A percentile compares a stretch with the other conserved stretches of the same genome.
phyloP scores from a whole-genome alignment of 2,329 filamentous ascomycete genomes.

The Thyridium curvatum region DNA sequence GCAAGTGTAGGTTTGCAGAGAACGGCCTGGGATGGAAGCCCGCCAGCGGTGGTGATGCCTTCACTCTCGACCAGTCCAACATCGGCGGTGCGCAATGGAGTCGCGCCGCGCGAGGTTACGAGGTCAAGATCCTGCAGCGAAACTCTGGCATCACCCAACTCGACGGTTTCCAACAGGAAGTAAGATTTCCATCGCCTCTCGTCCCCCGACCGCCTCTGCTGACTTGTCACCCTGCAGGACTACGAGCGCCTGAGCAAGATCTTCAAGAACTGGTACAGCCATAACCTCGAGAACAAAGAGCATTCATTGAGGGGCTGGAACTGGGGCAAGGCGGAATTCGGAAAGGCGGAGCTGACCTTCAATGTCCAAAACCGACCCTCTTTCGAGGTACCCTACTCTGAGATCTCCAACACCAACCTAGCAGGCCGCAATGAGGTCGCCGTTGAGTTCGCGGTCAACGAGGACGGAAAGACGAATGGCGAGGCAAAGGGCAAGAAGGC shows the following conservation, averaged over 20 bases:
- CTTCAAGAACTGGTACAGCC: constrained; percentile 98
- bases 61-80: constrained; percentile 83
- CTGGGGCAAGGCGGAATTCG: constrained; percentile 97
- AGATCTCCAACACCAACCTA: constrained; percentile 96
- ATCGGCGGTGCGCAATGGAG: constrained; percentile 92
- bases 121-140: constrained; percentile 84
- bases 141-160: constrained; percentile 84
- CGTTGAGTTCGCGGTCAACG: constrained; percentile 81
- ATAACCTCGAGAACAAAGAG: constrained; percentile 85
- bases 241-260: constrained; percentile 85
- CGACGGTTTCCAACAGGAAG: constrained; percentile 89
- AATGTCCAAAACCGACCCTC: constrained; percentile 95
- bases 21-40: constrained; percentile 96
- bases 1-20: constrained; percentile 92
- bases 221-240: constrained; percentile 46
- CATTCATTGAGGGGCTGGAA: constrained; percentile 97
- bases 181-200: constrained; percentile 21
- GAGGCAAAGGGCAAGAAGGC: constrained; percentile 81
- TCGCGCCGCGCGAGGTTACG: constrained; percentile 83
- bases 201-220: constrained; percentile 3
- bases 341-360: constrained; percentile 90
- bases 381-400: constrained; percentile 94
- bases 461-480: constrained; percentile 67
- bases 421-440: constrained; percentile 97
- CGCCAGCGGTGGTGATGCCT: constrained; percentile 77